Evolutionary conservation across 2,329 filamentous ascomycete species (phyloP).

Genomic region (Colletotrichum cereale): DNA sequence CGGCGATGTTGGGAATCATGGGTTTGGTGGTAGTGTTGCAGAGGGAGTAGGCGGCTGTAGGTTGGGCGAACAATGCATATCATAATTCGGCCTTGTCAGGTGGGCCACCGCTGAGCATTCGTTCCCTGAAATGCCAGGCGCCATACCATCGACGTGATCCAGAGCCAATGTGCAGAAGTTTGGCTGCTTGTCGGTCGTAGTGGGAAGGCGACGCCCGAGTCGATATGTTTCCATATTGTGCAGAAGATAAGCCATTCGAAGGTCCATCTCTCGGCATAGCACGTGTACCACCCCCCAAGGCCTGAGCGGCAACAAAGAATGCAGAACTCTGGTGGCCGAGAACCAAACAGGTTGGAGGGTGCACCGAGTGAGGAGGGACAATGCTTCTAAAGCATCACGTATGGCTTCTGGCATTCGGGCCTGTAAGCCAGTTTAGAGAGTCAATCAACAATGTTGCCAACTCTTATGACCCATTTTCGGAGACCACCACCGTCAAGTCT

Average conservation of each 20-base stretch:
- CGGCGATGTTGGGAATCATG: conserved; percentile 94
- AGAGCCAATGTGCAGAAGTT: not conserved
- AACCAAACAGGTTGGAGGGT: too few species aligned
- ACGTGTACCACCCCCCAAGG: too few species aligned
- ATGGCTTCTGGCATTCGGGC: not conserved
- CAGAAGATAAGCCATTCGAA: not conserved
- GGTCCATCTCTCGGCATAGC: not conserved
- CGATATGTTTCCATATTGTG: not conserved
- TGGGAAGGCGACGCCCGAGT: not conserved
- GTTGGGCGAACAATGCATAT: conserved; percentile 1
- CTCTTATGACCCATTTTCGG: not conserved
- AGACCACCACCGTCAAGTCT: not conserved
- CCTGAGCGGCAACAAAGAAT: not conserved
- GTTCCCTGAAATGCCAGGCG: not conserved
- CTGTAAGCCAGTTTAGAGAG: not conserved
- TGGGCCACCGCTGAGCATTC: not conserved
- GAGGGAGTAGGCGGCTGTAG: conserved; percentile 71
- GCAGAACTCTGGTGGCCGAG: not conserved
- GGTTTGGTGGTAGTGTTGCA: conserved; percentile 93
- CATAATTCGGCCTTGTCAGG: not conserved
- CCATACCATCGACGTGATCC: not conserved
- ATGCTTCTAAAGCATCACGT: not conserved
- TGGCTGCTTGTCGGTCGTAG: not conserved
- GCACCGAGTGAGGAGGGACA: not conserved
- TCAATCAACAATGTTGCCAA: not conserved